Evolutionary conservation across 192 early-diverging fungal genomes (phyloP).

Genomic region (Gorgonomyces haynaldii): DNA sequence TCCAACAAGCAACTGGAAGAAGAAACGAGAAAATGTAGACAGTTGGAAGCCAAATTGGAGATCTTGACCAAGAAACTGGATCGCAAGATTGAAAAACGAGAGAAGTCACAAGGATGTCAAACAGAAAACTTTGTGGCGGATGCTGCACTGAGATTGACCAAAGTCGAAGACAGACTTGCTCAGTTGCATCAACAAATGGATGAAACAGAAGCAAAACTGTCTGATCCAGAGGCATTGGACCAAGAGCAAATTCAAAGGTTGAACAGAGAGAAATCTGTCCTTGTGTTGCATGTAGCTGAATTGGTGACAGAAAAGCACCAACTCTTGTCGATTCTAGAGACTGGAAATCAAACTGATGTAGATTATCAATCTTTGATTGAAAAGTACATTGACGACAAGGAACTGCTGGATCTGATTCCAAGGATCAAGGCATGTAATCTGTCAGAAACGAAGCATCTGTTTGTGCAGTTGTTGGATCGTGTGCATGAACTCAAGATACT

Average conservation of each 20-base stretch:
- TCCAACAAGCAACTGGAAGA: slow-evolving; percentile 35
- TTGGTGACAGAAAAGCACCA: slow-evolving; percentile 5
- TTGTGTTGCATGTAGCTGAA: slow-evolving; percentile 2
- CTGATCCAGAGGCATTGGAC: not conserved
- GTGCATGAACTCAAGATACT: too few relatives aligned
- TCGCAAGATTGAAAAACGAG: slow-evolving; percentile 27
- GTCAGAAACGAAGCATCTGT: not conserved
- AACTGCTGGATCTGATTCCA: too few relatives aligned
- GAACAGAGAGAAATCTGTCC: not conserved
- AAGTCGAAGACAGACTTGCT: not conserved
- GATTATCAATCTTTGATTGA: too few relatives aligned
- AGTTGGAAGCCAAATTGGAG: slow-evolving; percentile 27
- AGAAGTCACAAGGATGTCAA: slow-evolving; percentile 11
- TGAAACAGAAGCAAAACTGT: not conserved
- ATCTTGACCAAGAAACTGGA: slow-evolving; percentile 29
- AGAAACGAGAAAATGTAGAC: slow-evolving; percentile 21
- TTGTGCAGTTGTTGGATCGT: not conserved
- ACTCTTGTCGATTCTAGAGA: too few relatives aligned
- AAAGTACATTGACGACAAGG: too few relatives aligned
- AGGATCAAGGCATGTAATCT: too few relatives aligned
- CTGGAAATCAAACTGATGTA: too few relatives aligned
- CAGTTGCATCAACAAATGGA: not conserved
- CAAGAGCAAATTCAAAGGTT: not conserved
- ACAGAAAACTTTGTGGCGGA: not conserved
- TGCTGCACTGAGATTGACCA: not conserved